Base-by-base conservation (phyloP, 345 rosid species). In the Eucalyptus erythrocorys region DNA sequence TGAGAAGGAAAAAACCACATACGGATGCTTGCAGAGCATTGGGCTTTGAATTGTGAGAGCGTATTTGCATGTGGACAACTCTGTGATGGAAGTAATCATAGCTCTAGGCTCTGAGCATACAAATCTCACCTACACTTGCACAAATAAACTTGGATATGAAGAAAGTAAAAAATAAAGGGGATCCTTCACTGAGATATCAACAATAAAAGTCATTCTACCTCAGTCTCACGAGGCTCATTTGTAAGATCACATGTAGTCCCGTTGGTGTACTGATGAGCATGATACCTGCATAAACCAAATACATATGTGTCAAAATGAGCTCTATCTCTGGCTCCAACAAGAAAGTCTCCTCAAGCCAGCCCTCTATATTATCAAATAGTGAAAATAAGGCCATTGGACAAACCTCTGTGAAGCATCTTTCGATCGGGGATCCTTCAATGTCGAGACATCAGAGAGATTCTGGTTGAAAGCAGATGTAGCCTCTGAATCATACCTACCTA, bases 211-310 rank as follows among this genome's bases (percentile, higher is more conserved):
- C 64, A 40, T n/a, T 51, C 76, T 90, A 94, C 99, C 97, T 98
- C 99, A 43, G 98, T 96, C 91, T 95, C 97, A 40, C 99, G 97
- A 37, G 97, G 97, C 76, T 91, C 92, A 91, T 94, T 94, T 84
- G 98, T 96, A 89, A 98, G 99, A 92, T 98, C 99, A 86, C 99
- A 98, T n/a, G 85, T 53, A 26, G 99, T 98, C 82, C 99, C 99
- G 85, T 96, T 97, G 49, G 94, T 96, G 87, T 92, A 97, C 61
- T 92, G 95, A 91, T 98, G 99, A 87, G 99, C 94, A 89, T 96
- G 99, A 91, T 97, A 97, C 93, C 99, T 98, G 88, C 85, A 89
- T 42, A 68, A 86, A 66, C 40, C 80, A 87, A 57, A 68, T 87
- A 30, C 15, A 53, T 89, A 61, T 85, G 82, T 45, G 12, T 50